Conservation (phyloP, 73 alveolate species). For the Durusdinium trenchii region DNA sequence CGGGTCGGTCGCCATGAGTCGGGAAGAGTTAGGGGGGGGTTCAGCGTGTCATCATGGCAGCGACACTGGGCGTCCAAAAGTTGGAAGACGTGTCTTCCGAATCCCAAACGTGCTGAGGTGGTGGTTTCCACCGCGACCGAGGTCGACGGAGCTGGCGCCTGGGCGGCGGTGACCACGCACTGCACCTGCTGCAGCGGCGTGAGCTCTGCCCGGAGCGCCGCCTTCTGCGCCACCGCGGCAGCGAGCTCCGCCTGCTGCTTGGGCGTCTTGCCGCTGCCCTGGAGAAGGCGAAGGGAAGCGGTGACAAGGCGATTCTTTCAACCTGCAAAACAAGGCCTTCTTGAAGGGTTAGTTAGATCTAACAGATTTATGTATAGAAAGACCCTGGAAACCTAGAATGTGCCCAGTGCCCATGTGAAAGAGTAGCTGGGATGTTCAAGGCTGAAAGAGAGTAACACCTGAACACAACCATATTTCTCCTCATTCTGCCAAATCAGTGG, state of each 20-base stretch:
- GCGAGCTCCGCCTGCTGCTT: conserved; percentile 41
- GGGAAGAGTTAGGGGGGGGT: no score
- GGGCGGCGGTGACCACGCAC: conserved; percentile 87
- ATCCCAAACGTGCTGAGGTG: background rate
- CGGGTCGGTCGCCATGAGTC: no score
- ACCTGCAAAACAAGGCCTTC: background rate
- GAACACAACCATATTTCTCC: no score
- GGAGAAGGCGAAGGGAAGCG: background rate
- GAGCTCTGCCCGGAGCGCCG: conserved; percentile 35
- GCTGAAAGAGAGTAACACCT: no score
- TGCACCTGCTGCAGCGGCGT: conserved; percentile 55
- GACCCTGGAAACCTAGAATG: no score
- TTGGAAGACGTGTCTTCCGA: no score
- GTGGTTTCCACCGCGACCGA: background rate
- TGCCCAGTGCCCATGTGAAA: no score
- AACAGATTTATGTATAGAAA: no score
- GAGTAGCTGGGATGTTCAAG: no score
- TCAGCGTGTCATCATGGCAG: no score
- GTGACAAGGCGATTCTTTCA: background rate
- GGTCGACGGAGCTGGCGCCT: background rate
- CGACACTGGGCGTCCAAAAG: no score
- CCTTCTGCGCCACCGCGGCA: conserved; percentile 3
- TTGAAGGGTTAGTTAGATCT: background rate
- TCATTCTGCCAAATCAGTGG: no score
- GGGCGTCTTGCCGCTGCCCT: conserved; percentile 47